phyloP scores from a whole-genome alignment of 257 asterid genomes.

The Leptodermis oblonga region DNA sequence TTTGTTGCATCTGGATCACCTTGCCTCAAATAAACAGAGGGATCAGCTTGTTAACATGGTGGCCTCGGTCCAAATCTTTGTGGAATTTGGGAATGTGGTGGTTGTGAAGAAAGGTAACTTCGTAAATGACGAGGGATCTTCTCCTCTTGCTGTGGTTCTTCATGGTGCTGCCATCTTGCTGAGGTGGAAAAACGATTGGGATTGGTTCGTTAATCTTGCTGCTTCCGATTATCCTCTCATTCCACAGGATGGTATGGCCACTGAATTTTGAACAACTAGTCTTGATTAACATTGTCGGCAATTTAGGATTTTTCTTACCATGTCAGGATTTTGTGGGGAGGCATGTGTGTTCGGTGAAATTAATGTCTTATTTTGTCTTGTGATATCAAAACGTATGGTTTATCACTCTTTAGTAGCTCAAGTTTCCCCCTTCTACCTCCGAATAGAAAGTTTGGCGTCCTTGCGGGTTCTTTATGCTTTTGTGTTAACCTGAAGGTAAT shows the following conservation, averaged over 20 bases:
- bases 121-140: constrained; percentile 32
- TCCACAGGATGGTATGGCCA: constrained; percentile 33
- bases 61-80: constrained; percentile 27
- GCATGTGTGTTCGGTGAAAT: background rate
- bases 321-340: background rate
- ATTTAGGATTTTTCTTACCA: background rate
- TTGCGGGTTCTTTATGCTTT: background rate
- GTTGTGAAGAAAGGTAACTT: constrained; percentile 30
- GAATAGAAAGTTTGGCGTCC: background rate
- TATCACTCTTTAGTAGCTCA: background rate
- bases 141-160: constrained; percentile 30
- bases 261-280: background rate
- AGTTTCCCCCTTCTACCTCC: background rate
- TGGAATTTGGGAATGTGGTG: constrained; percentile 33
- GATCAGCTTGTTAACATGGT: constrained; percentile 30
- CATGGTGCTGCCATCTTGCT: constrained; percentile 38
- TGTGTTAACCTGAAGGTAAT: background rate
- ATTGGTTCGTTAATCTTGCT: constrained; percentile 41
- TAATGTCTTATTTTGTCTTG: background rate
- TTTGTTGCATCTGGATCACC: constrained; percentile 34
- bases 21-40: constrained; percentile 25
- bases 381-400: background rate
- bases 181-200: constrained; percentile 40
- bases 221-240: constrained; percentile 43
- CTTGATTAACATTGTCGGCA: background rate